Conservation (phyloP, 208 protist genomes). For the Leishmania aethiopica region DNA sequence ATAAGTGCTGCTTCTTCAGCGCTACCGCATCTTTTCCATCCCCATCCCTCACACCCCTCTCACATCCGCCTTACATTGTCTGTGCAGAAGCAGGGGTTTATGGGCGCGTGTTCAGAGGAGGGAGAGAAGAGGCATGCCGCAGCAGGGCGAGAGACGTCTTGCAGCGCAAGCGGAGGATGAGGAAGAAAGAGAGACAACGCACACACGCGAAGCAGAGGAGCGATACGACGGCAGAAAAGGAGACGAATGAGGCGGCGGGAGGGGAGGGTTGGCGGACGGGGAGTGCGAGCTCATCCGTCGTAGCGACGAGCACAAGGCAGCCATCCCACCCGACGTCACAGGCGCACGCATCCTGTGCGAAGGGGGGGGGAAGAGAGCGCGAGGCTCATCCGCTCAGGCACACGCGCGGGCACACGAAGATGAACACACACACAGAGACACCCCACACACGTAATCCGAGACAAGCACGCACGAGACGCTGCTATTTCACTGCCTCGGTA, state of each 20-base stretch:
- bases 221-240: too few relatives aligned
- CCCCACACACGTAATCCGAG: not conserved
- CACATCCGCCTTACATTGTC: not conserved
- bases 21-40: not conserved
- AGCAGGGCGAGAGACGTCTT: not conserved
- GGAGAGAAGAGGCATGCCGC: not conserved
- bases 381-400: not conserved
- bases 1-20: not conserved
- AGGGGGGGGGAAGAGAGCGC: not conserved
- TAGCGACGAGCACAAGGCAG: not conserved
- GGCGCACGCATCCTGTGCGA: not conserved
- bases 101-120: not conserved
- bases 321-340: not conserved
- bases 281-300: not conserved
- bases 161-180: too few relatives aligned
- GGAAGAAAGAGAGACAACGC: too few relatives aligned
- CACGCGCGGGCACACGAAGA: not conserved
- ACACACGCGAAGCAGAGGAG: too few relatives aligned
- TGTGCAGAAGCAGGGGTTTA: not conserved
- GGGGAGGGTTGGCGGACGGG: too few relatives aligned
- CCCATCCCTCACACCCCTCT: not conserved
- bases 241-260: too few relatives aligned
- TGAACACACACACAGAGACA: not conserved
- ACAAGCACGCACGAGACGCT: not conserved
- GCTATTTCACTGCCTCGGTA: not conserved